A percentile compares a stretch with the other conserved stretches of the same genome.
Evolutionary conservation across 177 flowering plant genomes (phyloP).

Genomic region (Tripterygium wilfordii): DNA sequence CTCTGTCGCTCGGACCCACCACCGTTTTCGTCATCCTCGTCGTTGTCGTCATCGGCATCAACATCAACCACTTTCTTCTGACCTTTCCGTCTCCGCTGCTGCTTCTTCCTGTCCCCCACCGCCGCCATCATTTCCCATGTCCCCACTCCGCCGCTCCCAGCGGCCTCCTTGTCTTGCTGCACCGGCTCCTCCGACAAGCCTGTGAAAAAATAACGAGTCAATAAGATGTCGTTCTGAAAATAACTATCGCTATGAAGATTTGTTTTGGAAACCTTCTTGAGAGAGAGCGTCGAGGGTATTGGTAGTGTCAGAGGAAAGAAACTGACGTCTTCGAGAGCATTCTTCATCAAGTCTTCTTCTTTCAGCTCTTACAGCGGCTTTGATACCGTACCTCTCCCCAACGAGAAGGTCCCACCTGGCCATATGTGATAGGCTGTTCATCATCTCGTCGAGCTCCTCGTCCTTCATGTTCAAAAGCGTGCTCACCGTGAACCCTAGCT

Average conservation of each 20-base stretch:
- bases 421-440: constrained; percentile 72
- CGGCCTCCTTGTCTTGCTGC: constrained; percentile 67
- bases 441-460: constrained; percentile 94
- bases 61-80: constrained; percentile 11
- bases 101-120: constrained; percentile 22
- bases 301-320: constrained; percentile 35
- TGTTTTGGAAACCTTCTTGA: constrained; percentile 99
- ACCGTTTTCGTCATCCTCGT: constrained; percentile 13
- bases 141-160: constrained; percentile 59
- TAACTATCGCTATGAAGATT: too few species aligned
- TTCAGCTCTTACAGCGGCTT: constrained; percentile 87
- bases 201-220: too few species aligned
- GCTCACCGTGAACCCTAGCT: constrained; percentile 91
- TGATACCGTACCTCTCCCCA: constrained; percentile 92
- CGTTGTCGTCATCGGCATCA: constrained; percentile 15
- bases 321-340: constrained; percentile 41
- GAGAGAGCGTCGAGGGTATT: constrained; percentile 82
- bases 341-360: constrained; percentile 70
- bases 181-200: constrained; percentile 91
- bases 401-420: constrained; percentile 88
- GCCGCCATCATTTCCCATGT: constrained; percentile 34
- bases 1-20: constrained; percentile 62
- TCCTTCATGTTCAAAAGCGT: constrained; percentile 92
- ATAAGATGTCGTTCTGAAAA: too few species aligned
- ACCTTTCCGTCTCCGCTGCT: constrained; percentile 37